Evolutionary conservation across 805 yeast genomes (phyloP).

Genomic region (Saccharomycopsis fermentans): DNA sequence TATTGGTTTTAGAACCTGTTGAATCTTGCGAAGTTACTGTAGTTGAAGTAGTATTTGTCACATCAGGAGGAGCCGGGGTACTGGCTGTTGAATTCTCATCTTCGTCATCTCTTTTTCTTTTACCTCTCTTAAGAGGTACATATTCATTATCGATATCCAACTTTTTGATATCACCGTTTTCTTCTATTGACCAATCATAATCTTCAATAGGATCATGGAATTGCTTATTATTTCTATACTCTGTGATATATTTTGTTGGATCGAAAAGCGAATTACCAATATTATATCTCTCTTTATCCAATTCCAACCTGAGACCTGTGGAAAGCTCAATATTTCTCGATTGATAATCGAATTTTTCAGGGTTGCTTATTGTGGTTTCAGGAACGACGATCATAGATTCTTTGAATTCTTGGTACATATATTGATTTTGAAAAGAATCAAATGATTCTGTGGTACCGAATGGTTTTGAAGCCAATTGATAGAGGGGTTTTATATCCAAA

Average conservation of each 20-base stretch:
- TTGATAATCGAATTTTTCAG: conserved; percentile 17
- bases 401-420: conserved; percentile 62
- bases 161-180: conserved; percentile 48
- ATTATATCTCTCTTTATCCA: conserved; percentile 49
- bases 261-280: conserved; percentile 67
- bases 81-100: neutral
- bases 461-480: conserved; percentile 24
- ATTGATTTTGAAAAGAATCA: conserved; percentile 44
- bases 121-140: conserved; percentile 59
- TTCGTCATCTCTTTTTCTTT: conserved; percentile 25
- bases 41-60: neutral
- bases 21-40: neutral
- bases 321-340: conserved; percentile 61
- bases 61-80: conserved; percentile 25
- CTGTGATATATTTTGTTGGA: conserved; percentile 37
- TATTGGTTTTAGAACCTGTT: neutral
- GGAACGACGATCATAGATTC: conserved; percentile 53
- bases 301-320: conserved; percentile 56
- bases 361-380: conserved; percentile 30
- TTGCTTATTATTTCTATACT: conserved; percentile 17
- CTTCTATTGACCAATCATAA: conserved; percentile 25
- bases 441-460: conserved; percentile 36
- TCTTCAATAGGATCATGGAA: conserved; percentile 12
- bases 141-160: conserved; percentile 46
- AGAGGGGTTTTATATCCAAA: conserved; percentile 12